Evolutionary conservation across 225 moss, liverwort and hornwort genomes (phyloP).

Genomic region (Polytrichum commune): DNA sequence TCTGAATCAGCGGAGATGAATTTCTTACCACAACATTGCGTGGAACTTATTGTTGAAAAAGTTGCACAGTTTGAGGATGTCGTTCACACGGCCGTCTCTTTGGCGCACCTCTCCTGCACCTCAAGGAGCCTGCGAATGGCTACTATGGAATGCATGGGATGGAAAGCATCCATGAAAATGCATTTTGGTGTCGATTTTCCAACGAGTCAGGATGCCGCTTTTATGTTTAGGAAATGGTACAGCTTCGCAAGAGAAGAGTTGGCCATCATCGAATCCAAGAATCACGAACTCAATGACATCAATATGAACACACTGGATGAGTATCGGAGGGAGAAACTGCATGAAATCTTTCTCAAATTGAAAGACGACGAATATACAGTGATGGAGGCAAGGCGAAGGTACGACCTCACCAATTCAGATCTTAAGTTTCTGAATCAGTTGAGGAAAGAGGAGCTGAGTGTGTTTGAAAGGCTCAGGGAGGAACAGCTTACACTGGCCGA

Average conservation of each 20-base stretch:
- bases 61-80: slow-evolving; percentile 10
- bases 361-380: slow-evolving; percentile 12
- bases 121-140: slow-evolving; percentile 4
- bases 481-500: slow-evolving; percentile 16
- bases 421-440: slow-evolving; percentile 16
- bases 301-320: slow-evolving; percentile 4
- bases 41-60: slow-evolving; percentile 12
- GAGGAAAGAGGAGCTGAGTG: slow-evolving; percentile 15
- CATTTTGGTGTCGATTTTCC: slow-evolving; percentile 10
- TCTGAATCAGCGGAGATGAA: slow-evolving; percentile 4
- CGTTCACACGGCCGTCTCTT: slow-evolving; percentile 9
- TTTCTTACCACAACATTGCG: slow-evolving; percentile 8
- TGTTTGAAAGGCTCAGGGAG: slow-evolving; percentile 7
- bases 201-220: not conserved
- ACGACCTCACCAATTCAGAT: slow-evolving; percentile 7
- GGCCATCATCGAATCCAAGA: slow-evolving; percentile 15
- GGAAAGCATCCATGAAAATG: slow-evolving; percentile 1
- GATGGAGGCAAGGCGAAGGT: slow-evolving; percentile 6
- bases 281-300: slow-evolving; percentile 10
- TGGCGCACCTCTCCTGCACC: slow-evolving; percentile 9
- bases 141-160: slow-evolving; percentile 5
- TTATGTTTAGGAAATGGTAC: slow-evolving; percentile 14
- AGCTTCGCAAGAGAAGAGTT: slow-evolving; percentile 17
- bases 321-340: slow-evolving; percentile 8
- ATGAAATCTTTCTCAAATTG: slow-evolving; percentile 2